Evolutionary conservation across 108 stramenopile genomes (phyloP).

Genomic region (Skeletonema costatum): DNA sequence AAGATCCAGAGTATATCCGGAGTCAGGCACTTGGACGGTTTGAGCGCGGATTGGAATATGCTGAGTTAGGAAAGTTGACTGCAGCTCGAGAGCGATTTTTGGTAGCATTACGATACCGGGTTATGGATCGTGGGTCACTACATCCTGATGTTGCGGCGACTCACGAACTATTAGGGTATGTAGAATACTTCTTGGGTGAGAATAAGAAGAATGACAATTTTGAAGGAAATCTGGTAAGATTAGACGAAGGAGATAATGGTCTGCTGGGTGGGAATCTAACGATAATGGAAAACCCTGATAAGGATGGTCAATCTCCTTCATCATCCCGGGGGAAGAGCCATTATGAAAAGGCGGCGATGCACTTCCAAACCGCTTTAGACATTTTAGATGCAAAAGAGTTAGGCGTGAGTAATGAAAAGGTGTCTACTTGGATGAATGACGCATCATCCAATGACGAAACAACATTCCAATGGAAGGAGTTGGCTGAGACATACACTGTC

Average conservation of each 20-base stretch:
- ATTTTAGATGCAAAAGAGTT: slow-evolving; percentile 11
- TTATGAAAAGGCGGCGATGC: slow-evolving; percentile 11
- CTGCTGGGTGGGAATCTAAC: background rate
- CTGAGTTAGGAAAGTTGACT: background rate
- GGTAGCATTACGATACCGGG: slow-evolving; percentile 8
- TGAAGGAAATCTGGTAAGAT: background rate
- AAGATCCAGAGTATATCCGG: slow-evolving; percentile 5
- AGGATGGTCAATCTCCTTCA: background rate
- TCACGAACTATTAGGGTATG: slow-evolving; percentile 18
- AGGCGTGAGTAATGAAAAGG: background rate
- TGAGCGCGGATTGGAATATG: background rate
- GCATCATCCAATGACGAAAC: background rate
- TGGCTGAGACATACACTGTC: background rate
- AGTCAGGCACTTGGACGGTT: background rate
- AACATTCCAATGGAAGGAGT: background rate
- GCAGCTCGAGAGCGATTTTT: slow-evolving; percentile 3
- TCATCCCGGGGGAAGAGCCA: background rate
- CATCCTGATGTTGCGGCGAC: slow-evolving; percentile 12
- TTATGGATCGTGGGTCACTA: slow-evolving; percentile 10
- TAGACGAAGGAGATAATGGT: background rate
- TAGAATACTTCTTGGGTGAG: slow-evolving; percentile 2
- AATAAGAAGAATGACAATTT: background rate
- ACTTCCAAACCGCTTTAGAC: slow-evolving; percentile 18
- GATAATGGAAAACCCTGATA: background rate
- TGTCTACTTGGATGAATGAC: background rate